Percentiles rank a stretch among this genome's conserved stretches.
Conservation (phyloP, 2,329 filamentous ascomycete genomes). For the Epicoccum sorghinum region DNA sequence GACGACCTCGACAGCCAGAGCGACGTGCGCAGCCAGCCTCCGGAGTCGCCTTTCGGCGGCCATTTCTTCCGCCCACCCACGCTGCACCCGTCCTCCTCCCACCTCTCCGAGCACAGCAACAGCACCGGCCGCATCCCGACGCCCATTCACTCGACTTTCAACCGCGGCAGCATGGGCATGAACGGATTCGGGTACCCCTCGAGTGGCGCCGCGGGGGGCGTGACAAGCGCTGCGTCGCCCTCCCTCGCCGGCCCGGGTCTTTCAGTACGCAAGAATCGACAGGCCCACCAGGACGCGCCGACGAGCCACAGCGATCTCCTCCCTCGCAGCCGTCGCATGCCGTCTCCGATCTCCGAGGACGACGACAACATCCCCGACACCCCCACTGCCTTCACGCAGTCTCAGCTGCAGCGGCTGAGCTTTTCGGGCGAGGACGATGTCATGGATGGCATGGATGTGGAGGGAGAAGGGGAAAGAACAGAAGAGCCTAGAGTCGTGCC, state of each 20-base stretch:
- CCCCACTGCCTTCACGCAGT: constrained; percentile 45
- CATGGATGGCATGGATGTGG: constrained; percentile 42
- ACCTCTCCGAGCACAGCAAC: constrained; percentile 24
- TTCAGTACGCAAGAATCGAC: constrained; percentile 29
- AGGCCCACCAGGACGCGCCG: constrained; percentile 3
- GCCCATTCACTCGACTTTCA: constrained; percentile 49
- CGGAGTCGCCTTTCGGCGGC: constrained; percentile 41
- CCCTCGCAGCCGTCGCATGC: constrained; percentile 41
- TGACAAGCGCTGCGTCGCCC: constrained; percentile 19
- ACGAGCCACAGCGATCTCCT: constrained; percentile 27
- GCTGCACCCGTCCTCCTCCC: constrained; percentile 40
- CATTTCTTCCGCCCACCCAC: constrained; percentile 43
- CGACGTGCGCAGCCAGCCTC: constrained; percentile 43
- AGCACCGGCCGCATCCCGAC: constrained; percentile 46
- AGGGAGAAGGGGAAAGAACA: background rate
- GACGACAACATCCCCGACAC: constrained; percentile 46
- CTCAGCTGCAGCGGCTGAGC: constrained; percentile 47
- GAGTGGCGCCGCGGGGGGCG: constrained; percentile 36
- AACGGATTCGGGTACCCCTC: constrained; percentile 37
- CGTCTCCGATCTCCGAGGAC: constrained; percentile 50
- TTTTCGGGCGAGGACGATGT: constrained; percentile 31
- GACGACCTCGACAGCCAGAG: constrained; percentile 34
- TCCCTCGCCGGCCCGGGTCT: constrained; percentile 19
- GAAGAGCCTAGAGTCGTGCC: background rate
- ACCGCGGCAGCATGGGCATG: constrained; percentile 34